These are phyloP conservation scores for Dissoconium aciculare DNA, from an alignment of 2,329 filamentous ascomycete genomes.

Conservation along the genomic window DNA sequence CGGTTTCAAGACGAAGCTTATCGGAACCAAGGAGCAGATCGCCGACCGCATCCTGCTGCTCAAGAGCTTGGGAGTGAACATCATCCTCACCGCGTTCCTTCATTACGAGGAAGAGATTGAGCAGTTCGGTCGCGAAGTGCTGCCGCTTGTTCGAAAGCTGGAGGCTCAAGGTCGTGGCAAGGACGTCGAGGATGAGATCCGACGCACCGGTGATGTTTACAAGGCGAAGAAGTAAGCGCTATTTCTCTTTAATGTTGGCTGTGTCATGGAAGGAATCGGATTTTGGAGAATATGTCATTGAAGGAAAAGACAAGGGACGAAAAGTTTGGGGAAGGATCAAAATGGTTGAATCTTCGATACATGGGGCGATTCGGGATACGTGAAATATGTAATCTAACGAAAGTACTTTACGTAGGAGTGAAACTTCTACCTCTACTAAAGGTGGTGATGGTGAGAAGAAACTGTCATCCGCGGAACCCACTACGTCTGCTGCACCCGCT, in stretches of 20 bases:
- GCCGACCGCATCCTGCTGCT: constrained; percentile 36
- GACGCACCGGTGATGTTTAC: constrained; percentile 35
- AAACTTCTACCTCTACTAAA: too few relatives aligned
- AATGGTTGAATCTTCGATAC: too few relatives aligned
- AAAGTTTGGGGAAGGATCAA: too few relatives aligned
- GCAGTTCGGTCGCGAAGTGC: constrained; percentile 32
- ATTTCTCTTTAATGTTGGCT: too few relatives aligned
- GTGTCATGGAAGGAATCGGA: too few relatives aligned
- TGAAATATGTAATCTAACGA: background rate
- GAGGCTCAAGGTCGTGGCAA: constrained; percentile 36
- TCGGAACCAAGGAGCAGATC: constrained; percentile 38
- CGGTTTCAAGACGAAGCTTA: constrained; percentile 41
- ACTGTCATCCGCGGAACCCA: too few relatives aligned
- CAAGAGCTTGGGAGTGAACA: constrained; percentile 31
- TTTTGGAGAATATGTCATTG: too few relatives aligned
- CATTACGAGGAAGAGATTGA: constrained; percentile 41
- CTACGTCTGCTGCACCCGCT: too few relatives aligned
- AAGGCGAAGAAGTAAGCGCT: constrained; percentile 16
- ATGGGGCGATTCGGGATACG: too few relatives aligned
- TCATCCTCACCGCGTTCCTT: constrained; percentile 35
- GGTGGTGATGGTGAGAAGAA: too few relatives aligned
- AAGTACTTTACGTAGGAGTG: background rate
- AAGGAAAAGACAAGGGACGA: too few relatives aligned
- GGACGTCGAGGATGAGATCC: constrained; percentile 33
- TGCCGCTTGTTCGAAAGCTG: constrained; percentile 34